Evolutionary conservation across 768 basidiomycete species (phyloP).

Genomic region (Boletus rex-veris): DNA sequence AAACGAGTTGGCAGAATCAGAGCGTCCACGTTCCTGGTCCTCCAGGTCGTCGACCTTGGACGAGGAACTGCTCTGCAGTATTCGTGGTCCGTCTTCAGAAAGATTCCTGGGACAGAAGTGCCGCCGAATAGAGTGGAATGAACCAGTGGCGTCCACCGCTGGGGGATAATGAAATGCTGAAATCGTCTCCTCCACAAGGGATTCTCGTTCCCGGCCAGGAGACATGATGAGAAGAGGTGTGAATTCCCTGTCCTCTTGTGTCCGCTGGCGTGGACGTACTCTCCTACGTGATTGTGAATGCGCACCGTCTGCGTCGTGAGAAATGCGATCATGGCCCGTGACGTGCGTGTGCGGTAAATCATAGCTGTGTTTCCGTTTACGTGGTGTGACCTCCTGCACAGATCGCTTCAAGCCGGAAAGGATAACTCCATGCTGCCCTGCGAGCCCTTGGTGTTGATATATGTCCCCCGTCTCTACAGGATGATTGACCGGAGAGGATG

Average conservation of each 20-base stretch:
- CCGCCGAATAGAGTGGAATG: conserved; percentile 1
- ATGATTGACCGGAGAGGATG: not conserved
- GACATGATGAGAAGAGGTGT: conserved; percentile 23
- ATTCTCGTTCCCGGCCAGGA: not conserved
- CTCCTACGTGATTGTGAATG: not conserved
- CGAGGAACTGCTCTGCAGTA: not conserved
- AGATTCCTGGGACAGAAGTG: not conserved
- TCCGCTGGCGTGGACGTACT: conserved; percentile 7
- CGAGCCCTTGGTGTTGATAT: not conserved
- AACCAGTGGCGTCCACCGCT: not conserved
- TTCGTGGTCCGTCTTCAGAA: not conserved
- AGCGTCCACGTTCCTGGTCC: conserved; percentile 1
- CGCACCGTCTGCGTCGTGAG: not conserved
- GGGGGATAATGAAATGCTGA: not conserved
- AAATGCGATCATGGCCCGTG: not conserved
- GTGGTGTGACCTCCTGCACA: not conserved
- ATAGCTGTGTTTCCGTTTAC: conserved; percentile 19
- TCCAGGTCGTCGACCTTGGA: not conserved
- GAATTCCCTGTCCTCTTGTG: conserved; percentile 13
- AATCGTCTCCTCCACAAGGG: not conserved
- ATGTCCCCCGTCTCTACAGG: not conserved
- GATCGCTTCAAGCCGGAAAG: not conserved
- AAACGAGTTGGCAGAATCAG: conserved; percentile 12
- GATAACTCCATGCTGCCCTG: not conserved
- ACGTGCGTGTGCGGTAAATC: not conserved